Evolutionary conservation across 2,329 filamentous ascomycete genomes (phyloP), one percentile per base, ranked within the genome.

Genomic region (Xylaria sp.): DNA sequence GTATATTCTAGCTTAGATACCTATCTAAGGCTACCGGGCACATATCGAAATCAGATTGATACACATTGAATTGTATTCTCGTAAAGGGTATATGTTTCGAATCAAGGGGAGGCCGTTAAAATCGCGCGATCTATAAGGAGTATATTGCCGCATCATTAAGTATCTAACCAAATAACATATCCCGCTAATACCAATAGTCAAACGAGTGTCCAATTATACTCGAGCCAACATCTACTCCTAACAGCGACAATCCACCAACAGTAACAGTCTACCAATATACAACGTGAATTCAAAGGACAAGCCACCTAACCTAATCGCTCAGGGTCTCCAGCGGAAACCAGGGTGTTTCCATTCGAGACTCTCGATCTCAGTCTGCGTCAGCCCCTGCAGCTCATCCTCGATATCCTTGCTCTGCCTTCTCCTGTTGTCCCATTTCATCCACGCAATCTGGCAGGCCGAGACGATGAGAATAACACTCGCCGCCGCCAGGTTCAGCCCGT

Each of bases 401-500:
- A 87, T 78, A 76, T 89, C 82, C 50, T 80, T 81, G 27, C 70
- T 76, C 27, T 84, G 84, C 58, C 89, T 81, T 73, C 82, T 84
- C 75, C 81, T 85, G 72, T 92, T 92, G 71, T 90, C 86, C 74
- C 76, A 78, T 45, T 80, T 82, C 85, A 92, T 91, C 85, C 87
- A 92, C 2, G 85, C 64, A 71, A 87, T 78, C 24, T 89, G 75
- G 0, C 74, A n/a, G 0, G 84, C 81, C 3, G 81, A 80, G 0
- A 84, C 55, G 6, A 91, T 67, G 1, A 92, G 74, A 0, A 86
- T 87, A 0, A 81, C 80, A 3, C 80, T 83, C 1, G 83, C 81
- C 0, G 88, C 88, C 0, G 86, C 90, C 47, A 92, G 75, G 72
- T 92, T 92, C 42, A 93, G 77, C 0, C 90, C 90, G 74, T 93